Percentiles rank a stretch among this genome's conserved stretches.
phyloP scores from a whole-genome alignment of 2,329 filamentous ascomycete genomes.

The Acephala macrosclerotiorum region DNA sequence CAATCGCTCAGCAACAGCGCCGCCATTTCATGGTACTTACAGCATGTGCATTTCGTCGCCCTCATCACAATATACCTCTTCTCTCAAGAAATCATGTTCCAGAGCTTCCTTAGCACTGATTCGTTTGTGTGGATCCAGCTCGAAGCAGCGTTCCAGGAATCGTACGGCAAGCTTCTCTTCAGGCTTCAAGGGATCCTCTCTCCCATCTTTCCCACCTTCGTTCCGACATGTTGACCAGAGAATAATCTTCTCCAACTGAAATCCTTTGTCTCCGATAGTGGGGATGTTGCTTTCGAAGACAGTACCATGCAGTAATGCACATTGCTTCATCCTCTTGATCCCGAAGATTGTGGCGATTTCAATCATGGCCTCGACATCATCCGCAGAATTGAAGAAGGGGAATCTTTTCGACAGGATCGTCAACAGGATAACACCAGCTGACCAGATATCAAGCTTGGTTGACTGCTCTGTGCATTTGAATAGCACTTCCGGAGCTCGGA shows the following conservation, averaged over 20 bases:
- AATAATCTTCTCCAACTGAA: conserved; percentile 90
- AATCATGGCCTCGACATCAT: conserved; percentile 96
- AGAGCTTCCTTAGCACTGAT: conserved; percentile 80
- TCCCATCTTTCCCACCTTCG: conserved; percentile 60
- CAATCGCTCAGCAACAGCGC: conserved; percentile 6
- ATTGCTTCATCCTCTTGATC: conserved; percentile 80
- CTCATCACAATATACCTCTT: conserved; percentile 56
- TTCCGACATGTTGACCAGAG: conserved; percentile 90
- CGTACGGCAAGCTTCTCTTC: conserved; percentile 77
- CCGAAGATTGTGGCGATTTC: conserved; percentile 98
- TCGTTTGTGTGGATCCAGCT: conserved; percentile 76
- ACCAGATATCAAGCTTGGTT: conserved; percentile 96
- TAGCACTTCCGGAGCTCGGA: conserved; percentile 93
- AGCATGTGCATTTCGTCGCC: conserved; percentile 59
- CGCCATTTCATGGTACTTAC: conserved; percentile 23
- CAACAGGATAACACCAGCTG: conserved; percentile 94
- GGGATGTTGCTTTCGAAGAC: conserved; percentile 93
- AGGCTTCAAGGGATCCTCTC: conserved; percentile 58
- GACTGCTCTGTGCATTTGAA: conserved; percentile 97
- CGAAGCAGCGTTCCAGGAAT: conserved; percentile 76
- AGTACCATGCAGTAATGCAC: conserved; percentile 85
- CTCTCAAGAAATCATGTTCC: conserved; percentile 71
- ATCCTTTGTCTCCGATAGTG: conserved; percentile 85
- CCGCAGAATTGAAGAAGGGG: conserved; percentile 98
- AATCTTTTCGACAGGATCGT: conserved; percentile 92